phyloP scores from a whole-genome alignment of 768 basidiomycete genomes.

The Tephrocybe rancida region DNA sequence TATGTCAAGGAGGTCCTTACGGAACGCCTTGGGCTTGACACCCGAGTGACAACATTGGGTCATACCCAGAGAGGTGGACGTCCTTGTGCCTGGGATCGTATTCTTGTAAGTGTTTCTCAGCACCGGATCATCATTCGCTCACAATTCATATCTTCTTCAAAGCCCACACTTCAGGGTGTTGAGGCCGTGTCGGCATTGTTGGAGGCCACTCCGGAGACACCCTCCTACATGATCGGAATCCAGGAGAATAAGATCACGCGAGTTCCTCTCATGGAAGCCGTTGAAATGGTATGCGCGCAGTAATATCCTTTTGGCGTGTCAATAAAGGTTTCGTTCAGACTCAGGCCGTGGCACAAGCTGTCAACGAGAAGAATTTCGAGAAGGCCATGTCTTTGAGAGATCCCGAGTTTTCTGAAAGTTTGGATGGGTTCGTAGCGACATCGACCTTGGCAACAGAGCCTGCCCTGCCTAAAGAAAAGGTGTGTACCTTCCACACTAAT shows the following conservation, averaged over 20 bases:
- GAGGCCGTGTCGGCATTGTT: conserved; percentile 91
- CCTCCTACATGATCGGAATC: conserved; percentile 97
- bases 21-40: conserved; percentile 88
- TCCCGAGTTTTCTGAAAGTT: conserved; percentile 85
- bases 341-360: conserved; percentile 80
- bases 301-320: background rate
- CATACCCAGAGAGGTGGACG: conserved; percentile 96
- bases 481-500: conserved; percentile 17
- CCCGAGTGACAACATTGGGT: conserved; percentile 94
- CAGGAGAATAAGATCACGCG: conserved; percentile 94
- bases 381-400: conserved; percentile 89
- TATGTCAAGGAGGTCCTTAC: conserved; percentile 89
- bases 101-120: conserved; percentile 62
- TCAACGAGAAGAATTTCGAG: conserved; percentile 80
- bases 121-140: background rate
- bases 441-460: conserved; percentile 61
- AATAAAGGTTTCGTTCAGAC: conserved; percentile 54
- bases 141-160: conserved; percentile 10
- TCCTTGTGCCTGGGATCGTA: conserved; percentile 92
- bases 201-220: conserved; percentile 83
- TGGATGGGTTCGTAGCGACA: conserved; percentile 83
- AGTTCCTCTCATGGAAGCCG: conserved; percentile 91
- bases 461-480: conserved; percentile 53
- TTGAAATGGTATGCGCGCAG: conserved; percentile 64
- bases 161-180: conserved; percentile 96